Evolutionary conservation across 495 filamentous ascomycete genomes (phyloP), one percentile per base, ranked within the genome.

Genomic region (Penicillium manginii): DNA sequence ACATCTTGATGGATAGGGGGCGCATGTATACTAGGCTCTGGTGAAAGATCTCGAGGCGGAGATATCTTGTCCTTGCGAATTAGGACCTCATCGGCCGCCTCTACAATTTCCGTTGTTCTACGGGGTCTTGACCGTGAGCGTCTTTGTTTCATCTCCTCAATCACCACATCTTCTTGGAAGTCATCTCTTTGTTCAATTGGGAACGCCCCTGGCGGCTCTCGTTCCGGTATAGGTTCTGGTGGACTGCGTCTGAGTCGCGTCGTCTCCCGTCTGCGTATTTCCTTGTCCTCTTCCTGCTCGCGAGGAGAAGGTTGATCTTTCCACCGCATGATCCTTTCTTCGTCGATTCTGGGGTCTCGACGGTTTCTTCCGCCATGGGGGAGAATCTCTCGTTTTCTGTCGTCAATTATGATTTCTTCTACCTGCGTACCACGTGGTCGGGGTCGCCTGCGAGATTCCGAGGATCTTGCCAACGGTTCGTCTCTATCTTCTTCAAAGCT

Each of bases 1-100:
- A 94, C 83, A 66, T 96, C 89, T 58, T 91, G 85, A 65, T 89
- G 86, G 61, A 93, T 89, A 4, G 84, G 83, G 4, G 89, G 88
- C 18, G 83, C 85, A 60, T 83, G 80, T 65, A 91, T 29, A 29
- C 26, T 86, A 3, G 86, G 83, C 40, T 80, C 77, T 22, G 71
- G 67, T 15, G 71, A 64, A 11, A 57, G 65, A 32, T 73, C 66
- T 42, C 73, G 75, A 33, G 75, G 74, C 39, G 73, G 68, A 15
- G 70, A 70, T 54, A 66, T 64, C 47, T 62, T 63, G 29, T 47
- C 55, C 39, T 57, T 53, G 11, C 63, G 62, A 48, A 73, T 59
- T 23, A 62, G 57, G 22, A 73, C 60, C 40, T 77, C 68, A 5
- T 78, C 72, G 37, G 63, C 61, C 49, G 48, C 53, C 33, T 58